Percentiles rank a stretch among this genome's conserved stretches.
Conservation (phyloP, 768 basidiomycete genomes). For the Lanmaoa pseudosensibilis region DNA sequence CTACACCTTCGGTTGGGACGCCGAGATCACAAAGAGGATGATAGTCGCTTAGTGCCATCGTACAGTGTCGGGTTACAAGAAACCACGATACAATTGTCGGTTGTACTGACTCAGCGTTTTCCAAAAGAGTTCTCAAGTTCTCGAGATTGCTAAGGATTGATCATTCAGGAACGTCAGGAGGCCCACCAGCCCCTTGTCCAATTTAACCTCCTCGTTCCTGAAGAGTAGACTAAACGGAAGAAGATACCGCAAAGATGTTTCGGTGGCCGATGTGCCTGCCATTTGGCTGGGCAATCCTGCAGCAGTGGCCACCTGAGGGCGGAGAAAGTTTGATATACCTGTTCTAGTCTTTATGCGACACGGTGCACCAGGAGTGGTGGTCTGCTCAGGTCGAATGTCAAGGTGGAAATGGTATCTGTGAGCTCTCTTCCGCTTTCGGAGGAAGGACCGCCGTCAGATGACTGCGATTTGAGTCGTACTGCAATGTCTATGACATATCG, state of each 20-base stretch:
- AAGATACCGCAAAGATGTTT: not conserved
- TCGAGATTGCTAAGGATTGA: conserved; percentile 6
- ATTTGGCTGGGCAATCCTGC: too few relatives aligned
- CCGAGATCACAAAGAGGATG: not conserved
- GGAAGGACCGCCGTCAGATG: too few relatives aligned
- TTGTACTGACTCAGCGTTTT: conserved; percentile 6
- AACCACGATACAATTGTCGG: not conserved
- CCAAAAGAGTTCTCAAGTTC: conserved; percentile 11
- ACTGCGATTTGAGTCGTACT: too few relatives aligned
- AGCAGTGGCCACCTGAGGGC: conserved; percentile 1
- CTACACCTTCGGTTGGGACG: not conserved
- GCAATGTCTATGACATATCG: not conserved
- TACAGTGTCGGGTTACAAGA: too few relatives aligned
- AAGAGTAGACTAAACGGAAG: too few relatives aligned
- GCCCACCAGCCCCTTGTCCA: too few relatives aligned
- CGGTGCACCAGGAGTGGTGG: not conserved
- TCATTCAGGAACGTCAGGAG: not conserved
- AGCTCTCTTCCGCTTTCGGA: conserved; percentile 1
- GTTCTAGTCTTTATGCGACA: not conserved
- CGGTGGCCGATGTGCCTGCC: conserved; percentile 7
- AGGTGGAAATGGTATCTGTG: not conserved
- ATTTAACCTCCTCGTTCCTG: not conserved
- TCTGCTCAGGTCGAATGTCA: not conserved
- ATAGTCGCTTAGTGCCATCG: not conserved
- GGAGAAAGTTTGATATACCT: not conserved